Evolutionary conservation across 345 rosid genomes (phyloP), one percentile per base, ranked within the genome.

Genomic region (Balakata baccata): DNA sequence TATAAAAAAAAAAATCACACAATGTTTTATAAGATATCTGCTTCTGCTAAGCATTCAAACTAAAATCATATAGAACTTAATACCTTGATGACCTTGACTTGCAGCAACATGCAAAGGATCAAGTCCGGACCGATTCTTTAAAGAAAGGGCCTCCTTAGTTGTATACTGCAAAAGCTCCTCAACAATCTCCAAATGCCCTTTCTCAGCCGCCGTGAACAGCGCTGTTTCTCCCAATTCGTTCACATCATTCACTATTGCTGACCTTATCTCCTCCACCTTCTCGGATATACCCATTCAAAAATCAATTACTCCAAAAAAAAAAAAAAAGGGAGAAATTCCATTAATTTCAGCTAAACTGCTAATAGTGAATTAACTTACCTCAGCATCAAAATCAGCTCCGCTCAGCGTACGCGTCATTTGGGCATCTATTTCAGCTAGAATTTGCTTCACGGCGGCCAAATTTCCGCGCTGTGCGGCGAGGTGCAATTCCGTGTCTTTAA

Each of bases 161-260:
- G 92, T 86, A 52, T 86, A 85, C 70, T 73, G 81, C 78, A 95
- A 73, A 53, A 95, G 78, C 79, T 90, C 98, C 75, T 83, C 79
- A 47, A 92, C 94, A 41, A 95, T 89, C 76, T 85, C 88, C 23
- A 91, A 63, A 64, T 95, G 92, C 59, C 99, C 99, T 80, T 81
- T 91, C 81, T 88, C 92, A 0, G 99, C 96, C 0, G 99, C 97
- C 5, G 87, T 86, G 62, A 87, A 91, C 63, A 95, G 82, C 0
- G 98, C 93, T 10, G 98, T 92, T 87, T 95, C 98, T 56, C 99
- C 98, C 70, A 95, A 81, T 71, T 92, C 96, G 52, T 95, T 95
- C 78, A 91, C 96, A 78, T 95, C 99, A 63, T 92, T 89, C 66
- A 89, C 97, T 41, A 92, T 83, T 0, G 97, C 84, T 12, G 83